Evolutionary conservation across 805 yeast genomes (phyloP).

Genomic region (Priceomyces fermenticarens): DNA sequence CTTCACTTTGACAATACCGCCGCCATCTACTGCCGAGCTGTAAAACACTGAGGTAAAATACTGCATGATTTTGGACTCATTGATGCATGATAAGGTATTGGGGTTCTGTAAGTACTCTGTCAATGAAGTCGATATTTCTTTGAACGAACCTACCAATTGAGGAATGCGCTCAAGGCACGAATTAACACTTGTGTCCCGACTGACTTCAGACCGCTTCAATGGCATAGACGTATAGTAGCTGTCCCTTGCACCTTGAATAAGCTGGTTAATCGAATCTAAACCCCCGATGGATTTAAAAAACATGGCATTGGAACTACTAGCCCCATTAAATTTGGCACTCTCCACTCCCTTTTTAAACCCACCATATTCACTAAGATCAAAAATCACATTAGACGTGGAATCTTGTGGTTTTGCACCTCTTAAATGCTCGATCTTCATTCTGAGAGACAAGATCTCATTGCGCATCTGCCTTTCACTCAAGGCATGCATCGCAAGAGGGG

Average conservation of each 20-base stretch:
- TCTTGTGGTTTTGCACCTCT: not conserved
- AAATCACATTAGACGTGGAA: not conserved
- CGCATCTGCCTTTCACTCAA: not conserved
- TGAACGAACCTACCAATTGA: not conserved
- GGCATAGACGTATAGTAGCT: not conserved
- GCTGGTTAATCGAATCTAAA: not conserved
- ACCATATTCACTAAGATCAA: not conserved
- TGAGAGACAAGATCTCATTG: not conserved
- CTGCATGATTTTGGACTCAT: not conserved
- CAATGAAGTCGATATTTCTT: not conserved
- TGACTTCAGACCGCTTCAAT: not conserved
- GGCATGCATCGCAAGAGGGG: not conserved
- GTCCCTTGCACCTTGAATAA: not conserved
- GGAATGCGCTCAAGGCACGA: not conserved
- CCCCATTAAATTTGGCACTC: not conserved
- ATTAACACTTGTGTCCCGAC: not conserved
- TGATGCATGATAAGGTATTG: not conserved
- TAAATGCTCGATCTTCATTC: not conserved
- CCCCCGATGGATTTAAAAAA: not conserved
- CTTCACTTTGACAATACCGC: not conserved
- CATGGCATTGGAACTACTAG: conserved; percentile 1
- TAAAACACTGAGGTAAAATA: not conserved
- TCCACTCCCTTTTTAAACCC: not conserved
- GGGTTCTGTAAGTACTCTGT: not conserved
- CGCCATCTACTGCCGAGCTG: not conserved